Evolutionary conservation across 768 basidiomycete species (phyloP).

Genomic region (Phlebiopsis gigantea): DNA sequence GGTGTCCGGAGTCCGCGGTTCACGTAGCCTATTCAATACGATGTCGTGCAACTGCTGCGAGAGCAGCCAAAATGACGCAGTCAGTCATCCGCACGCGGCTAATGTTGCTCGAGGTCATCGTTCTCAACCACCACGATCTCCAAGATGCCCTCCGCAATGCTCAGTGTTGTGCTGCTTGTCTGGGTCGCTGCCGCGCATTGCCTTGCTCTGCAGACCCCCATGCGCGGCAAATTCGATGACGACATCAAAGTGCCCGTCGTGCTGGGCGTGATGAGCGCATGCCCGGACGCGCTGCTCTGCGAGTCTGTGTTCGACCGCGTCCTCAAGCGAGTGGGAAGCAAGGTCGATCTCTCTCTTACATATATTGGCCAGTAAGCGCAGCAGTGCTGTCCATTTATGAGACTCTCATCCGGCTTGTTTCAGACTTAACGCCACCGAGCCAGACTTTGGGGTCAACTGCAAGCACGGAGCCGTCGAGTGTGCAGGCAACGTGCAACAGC

Average conservation of each 20-base stretch:
- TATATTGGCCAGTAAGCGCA: constrained; percentile 71
- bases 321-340: constrained; percentile 51
- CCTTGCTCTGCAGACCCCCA: not conserved
- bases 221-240: constrained; percentile 12
- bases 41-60: not conserved
- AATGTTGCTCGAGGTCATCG: not conserved
- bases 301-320: constrained; percentile 75
- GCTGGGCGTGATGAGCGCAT: constrained; percentile 62
- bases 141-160: not conserved
- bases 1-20: not conserved
- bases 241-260: constrained; percentile 43
- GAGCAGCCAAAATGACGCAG: not conserved
- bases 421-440: constrained; percentile 60
- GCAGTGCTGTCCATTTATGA: too few species aligned
- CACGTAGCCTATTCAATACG: not conserved
- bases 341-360: constrained; percentile 62
- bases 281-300: constrained; percentile 81
- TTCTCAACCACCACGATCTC: not conserved
- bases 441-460: constrained; percentile 76
- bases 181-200: not conserved
- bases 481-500: constrained; percentile 82
- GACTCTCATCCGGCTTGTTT: not conserved
- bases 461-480: constrained; percentile 81
- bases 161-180: not conserved
- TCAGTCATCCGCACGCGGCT: not conserved